Conservation (phyloP, 305 asterid species). For the Fraxinus sp. region DNA sequence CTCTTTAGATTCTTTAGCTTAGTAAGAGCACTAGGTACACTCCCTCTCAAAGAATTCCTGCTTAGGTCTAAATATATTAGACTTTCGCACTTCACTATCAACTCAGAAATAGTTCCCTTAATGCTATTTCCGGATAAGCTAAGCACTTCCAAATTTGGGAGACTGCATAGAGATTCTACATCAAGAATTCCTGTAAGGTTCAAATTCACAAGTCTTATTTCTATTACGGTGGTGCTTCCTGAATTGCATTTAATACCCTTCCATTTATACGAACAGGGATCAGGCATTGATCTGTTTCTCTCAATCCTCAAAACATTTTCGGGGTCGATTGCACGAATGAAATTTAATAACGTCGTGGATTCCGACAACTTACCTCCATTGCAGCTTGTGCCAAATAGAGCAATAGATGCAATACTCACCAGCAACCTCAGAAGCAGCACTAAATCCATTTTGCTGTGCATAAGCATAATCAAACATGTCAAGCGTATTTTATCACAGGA, state of each 20-base stretch:
- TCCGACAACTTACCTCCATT: constrained; percentile 14
- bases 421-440: constrained; percentile 11
- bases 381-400: constrained; percentile 21
- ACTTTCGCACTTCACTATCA: not conserved
- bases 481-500: not conserved
- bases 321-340: constrained; percentile 32
- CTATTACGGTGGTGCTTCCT: not conserved
- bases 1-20: constrained; percentile 26
- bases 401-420: constrained; percentile 6
- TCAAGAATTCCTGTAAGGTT: not conserved
- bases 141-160: not conserved
- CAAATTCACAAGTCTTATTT: not conserved
- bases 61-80: not conserved
- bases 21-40: constrained; percentile 3
- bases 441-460: constrained; percentile 2
- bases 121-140: not conserved
- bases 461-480: not conserved
- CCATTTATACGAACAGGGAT: constrained; percentile 18
- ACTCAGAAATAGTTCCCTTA: not conserved
- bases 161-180: not conserved
- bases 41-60: not conserved
- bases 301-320: constrained; percentile 23
- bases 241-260: constrained; percentile 10
- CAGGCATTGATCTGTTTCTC: not conserved
- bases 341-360: constrained; percentile 19